Conservation (phyloP, 129 eudicot genomes). For the Daucus carota region DNA sequence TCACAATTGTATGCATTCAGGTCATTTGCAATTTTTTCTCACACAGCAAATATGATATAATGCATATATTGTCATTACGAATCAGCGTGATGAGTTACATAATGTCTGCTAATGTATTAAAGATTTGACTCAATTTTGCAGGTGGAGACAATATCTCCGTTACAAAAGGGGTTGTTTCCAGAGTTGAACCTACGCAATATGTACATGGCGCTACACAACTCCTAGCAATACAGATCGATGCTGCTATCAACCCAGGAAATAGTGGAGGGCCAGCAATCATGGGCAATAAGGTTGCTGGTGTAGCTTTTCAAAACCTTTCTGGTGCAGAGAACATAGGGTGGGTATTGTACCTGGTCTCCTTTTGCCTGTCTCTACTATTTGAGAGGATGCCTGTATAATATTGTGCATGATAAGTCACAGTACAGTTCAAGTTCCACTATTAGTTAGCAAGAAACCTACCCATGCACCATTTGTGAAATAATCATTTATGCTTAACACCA, state of each 20-base stretch:
- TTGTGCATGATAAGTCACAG: background rate
- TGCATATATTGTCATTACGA: too few species aligned
- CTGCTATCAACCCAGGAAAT: constrained; percentile 98
- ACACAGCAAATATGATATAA: too few species aligned
- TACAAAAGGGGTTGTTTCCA: constrained; percentile 96
- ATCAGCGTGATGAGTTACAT: background rate
- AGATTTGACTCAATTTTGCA: constrained; percentile 24
- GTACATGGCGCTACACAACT: constrained; percentile 96
- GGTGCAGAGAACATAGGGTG: constrained; percentile 99
- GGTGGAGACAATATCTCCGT: constrained; percentile 98
- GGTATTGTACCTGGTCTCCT: constrained; percentile 16
- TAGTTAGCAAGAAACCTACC: background rate
- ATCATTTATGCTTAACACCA: background rate
- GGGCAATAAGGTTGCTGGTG: constrained; percentile 97
- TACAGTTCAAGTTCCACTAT: background rate
- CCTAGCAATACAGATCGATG: constrained; percentile 92
- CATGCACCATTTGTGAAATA: background rate
- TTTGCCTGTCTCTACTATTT: background rate
- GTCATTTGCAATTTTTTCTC: too few species aligned
- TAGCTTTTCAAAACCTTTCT: constrained; percentile 96
- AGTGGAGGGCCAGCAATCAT: constrained; percentile 99
- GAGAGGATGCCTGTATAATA: background rate
- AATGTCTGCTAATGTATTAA: background rate
- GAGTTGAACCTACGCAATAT: constrained; percentile 99
- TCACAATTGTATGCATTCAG: too few species aligned